A percentile compares a stretch with the other conserved stretches of the same genome.
These are phyloP conservation scores for Fusarium albosuccineum DNA, from an alignment of 2,329 filamentous ascomycete genomes.

Conservation along the genomic window DNA sequence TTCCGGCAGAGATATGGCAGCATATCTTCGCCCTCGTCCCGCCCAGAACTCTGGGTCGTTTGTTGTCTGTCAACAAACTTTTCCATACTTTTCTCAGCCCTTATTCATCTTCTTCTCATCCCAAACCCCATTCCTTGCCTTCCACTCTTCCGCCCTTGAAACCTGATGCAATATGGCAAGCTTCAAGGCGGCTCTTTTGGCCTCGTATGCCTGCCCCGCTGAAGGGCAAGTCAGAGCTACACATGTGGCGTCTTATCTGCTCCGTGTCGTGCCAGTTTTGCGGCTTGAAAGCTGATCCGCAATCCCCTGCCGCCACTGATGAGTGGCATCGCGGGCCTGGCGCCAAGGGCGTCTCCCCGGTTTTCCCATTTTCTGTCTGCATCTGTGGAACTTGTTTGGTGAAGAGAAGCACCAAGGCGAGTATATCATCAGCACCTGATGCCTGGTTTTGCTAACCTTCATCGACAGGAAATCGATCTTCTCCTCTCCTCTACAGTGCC, in stretches of 20 bases:
- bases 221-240: conserved; percentile 73
- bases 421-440: conserved; percentile 42
- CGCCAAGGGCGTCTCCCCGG: conserved; percentile 67
- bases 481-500: conserved; percentile 72
- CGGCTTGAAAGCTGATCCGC: conserved; percentile 53
- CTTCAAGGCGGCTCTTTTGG: conserved; percentile 74
- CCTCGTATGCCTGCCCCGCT: conserved; percentile 78
- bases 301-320: conserved; percentile 47
- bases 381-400: conserved; percentile 76
- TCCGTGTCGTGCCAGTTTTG: conserved; percentile 77
- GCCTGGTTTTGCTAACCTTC: conserved; percentile 40
- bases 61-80: conserved; percentile 75
- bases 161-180: conserved; percentile 78
- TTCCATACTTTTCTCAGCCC: conserved; percentile 73
- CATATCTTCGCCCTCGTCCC: conserved; percentile 76
- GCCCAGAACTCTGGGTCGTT: conserved; percentile 71
- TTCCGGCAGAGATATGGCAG: conserved; percentile 77
- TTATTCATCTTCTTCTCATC: conserved; percentile 50
- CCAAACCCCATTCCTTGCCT: conserved; percentile 18
- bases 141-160: conserved; percentile 56
- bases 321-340: conserved; percentile 74
- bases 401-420: conserved; percentile 74
- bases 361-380: conserved; percentile 79
- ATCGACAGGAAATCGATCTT: conserved; percentile 75
- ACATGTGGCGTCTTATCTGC: conserved; percentile 81